A percentile compares a stretch with the other conserved stretches of the same genome.
Conservation (phyloP, 2,329 filamentous ascomycete genomes). For the Plenodomus lindquistii region DNA sequence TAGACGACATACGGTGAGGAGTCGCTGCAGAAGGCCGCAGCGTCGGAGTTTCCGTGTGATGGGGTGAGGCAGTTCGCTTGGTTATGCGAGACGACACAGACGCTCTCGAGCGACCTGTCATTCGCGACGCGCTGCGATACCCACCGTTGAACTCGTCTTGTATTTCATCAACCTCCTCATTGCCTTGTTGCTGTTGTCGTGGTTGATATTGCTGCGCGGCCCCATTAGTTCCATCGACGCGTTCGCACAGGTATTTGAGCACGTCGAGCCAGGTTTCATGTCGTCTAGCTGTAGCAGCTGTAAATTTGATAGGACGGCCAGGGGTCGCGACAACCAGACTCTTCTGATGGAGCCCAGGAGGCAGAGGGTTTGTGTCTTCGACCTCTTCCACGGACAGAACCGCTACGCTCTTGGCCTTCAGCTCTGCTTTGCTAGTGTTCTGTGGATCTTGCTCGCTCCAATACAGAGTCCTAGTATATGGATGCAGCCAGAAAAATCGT, state of each 20-base stretch:
- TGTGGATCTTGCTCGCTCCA: conserved; percentile 93
- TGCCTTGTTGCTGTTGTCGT: conserved; percentile 12
- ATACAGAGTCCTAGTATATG: conserved; percentile 93
- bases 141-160: conserved; percentile 77
- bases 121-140: conserved; percentile 55
- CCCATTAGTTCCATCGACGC: conserved; percentile 57
- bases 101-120: conserved; percentile 55
- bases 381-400: conserved; percentile 94
- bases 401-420: conserved; percentile 84
- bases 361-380: conserved; percentile 91
- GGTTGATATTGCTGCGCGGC: conserved; percentile 26
- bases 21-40: conserved; percentile 51
- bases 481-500: conserved; percentile 98
- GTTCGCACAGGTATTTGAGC: conserved; percentile 85
- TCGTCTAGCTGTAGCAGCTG: conserved; percentile 86
- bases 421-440: conserved; percentile 73
- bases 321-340: conserved; percentile 89
- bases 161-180: conserved; percentile 60
- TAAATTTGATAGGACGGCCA: conserved; percentile 88
- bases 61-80: conserved; percentile 46
- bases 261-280: conserved; percentile 99
- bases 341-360: conserved; percentile 91
- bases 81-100: conserved; percentile 84
- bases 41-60: conserved; percentile 47
- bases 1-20: conserved; percentile 31